Conservation (phyloP, 495 filamentous ascomycete genomes). For the Hypoxylon perforatum region DNA sequence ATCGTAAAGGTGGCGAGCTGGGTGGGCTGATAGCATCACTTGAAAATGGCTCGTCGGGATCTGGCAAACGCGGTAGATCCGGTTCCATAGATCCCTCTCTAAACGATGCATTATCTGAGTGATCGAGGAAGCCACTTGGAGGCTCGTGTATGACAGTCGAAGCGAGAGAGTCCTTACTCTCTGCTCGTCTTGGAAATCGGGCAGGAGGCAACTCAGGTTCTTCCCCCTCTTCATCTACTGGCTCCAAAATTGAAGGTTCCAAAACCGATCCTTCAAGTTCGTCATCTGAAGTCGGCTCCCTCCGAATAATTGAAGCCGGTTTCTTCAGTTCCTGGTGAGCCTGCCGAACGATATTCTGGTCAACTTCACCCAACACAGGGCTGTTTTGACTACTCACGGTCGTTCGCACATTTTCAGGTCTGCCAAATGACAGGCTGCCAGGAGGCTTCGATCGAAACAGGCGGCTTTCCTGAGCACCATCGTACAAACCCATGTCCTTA, state of each 20-base stretch:
- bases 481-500: constrained; percentile 20
- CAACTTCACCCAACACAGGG: constrained; percentile 36
- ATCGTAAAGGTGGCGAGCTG: constrained; percentile 56
- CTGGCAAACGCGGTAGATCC: constrained; percentile 49
- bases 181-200: constrained; percentile 37
- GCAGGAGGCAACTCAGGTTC: constrained; percentile 46
- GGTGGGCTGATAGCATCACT: constrained; percentile 53
- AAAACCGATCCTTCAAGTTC: constrained; percentile 58
- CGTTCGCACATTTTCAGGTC: constrained; percentile 20
- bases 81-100: constrained; percentile 47
- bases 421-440: constrained; percentile 12
- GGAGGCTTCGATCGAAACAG: constrained; percentile 9
- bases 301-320: not conserved
- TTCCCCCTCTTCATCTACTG: constrained; percentile 45
- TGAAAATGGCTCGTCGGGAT: constrained; percentile 47
- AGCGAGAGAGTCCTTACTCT: constrained; percentile 51
- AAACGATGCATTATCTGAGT: constrained; percentile 40
- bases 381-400: not conserved
- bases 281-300: constrained; percentile 42
- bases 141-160: constrained; percentile 54
- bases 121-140: constrained; percentile 33
- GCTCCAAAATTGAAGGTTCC: constrained; percentile 50
- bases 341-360: constrained; percentile 37
- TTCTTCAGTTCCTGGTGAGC: constrained; percentile 32
- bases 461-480: constrained; percentile 21